Conservation (phyloP, 495 filamentous ascomycete species). For the Barbatosphaeria neglecta region DNA sequence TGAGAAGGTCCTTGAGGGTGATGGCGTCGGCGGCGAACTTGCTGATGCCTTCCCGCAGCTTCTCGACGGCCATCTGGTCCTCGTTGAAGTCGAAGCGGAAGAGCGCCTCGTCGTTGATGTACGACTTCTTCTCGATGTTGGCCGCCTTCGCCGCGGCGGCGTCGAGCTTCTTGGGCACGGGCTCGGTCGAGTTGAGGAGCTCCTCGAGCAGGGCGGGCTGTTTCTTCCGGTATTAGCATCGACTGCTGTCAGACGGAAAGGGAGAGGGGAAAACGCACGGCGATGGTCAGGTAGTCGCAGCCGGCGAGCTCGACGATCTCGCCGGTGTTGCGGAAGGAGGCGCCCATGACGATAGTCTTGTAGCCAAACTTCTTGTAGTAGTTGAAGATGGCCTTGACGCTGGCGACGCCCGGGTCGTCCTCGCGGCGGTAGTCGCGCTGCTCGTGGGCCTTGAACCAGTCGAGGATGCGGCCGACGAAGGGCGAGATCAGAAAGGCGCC, state of each 20-base stretch:
- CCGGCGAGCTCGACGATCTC: constrained; percentile 97
- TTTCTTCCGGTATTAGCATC: constrained; percentile 4
- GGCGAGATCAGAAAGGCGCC: constrained; percentile 98
- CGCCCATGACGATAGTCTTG: constrained; percentile 99
- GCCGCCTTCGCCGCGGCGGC: constrained; percentile 50
- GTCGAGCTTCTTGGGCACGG: constrained; percentile 89
- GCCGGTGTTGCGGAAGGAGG: constrained; percentile 87
- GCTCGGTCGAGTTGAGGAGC: constrained; percentile 64
- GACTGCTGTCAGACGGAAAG: background rate
- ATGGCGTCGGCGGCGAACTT: constrained; percentile 95
- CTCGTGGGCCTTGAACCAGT: constrained; percentile 96
- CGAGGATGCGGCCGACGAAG: constrained; percentile 98
- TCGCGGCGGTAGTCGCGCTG: constrained; percentile 81
- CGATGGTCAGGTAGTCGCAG: constrained; percentile 98
- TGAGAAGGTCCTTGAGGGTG: constrained; percentile 84
- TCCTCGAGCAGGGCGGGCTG: constrained; percentile 91
- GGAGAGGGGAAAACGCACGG: constrained; percentile 42
- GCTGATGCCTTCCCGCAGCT: constrained; percentile 96
- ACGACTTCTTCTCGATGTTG: constrained; percentile 75
- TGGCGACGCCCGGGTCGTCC: constrained; percentile 95
- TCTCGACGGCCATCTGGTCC: constrained; percentile 97
- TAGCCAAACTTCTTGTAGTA: constrained; percentile 99
- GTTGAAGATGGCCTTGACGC: constrained; percentile 93
- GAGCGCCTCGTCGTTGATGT: constrained; percentile 75
- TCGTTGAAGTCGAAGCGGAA: constrained; percentile 99